A percentile compares a stretch with the other conserved stretches of the same genome.
These are phyloP conservation scores for Fusarium humuli DNA, from an alignment of 2,329 filamentous ascomycete genomes.

Conservation along the genomic window DNA sequence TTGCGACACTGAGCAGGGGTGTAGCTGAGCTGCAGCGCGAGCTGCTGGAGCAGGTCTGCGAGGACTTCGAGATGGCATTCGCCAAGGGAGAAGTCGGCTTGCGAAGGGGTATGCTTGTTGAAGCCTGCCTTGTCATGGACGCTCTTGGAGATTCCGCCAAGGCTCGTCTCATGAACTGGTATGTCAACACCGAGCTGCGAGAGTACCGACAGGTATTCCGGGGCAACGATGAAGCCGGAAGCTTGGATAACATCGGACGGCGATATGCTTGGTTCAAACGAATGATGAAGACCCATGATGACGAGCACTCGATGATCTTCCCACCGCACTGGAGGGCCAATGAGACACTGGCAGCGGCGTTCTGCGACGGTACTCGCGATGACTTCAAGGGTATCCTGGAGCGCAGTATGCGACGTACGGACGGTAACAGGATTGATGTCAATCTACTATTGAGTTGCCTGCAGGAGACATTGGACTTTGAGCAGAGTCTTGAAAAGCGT, in stretches of 20 bases:
- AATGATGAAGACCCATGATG: conserved; percentile 94
- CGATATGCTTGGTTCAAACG: conserved; percentile 97
- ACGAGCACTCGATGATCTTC: conserved; percentile 90
- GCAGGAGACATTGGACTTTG: conserved; percentile 96
- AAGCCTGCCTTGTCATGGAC: conserved; percentile 95
- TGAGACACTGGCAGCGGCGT: conserved; percentile 88
- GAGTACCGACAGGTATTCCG: conserved; percentile 97
- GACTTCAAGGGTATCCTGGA: conserved; percentile 95
- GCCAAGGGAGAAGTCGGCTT: conserved; percentile 84
- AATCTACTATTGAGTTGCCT: conserved; percentile 88
- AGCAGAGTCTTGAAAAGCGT: conserved; percentile 87
- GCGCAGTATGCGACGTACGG: conserved; percentile 81
- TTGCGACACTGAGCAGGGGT: conserved; percentile 90
- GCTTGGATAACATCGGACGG: conserved; percentile 93
- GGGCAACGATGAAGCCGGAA: conserved; percentile 96
- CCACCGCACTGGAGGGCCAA: conserved; percentile 89
- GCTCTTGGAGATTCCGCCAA: conserved; percentile 89
- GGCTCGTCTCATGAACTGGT: conserved; percentile 89
- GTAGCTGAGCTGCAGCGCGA: conserved; percentile 94
- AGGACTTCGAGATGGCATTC: conserved; percentile 97
- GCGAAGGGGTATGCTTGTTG: conserved; percentile 77
- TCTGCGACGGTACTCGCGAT: conserved; percentile 94
- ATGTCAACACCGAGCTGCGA: conserved; percentile 94
- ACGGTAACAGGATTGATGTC: conserved; percentile 86
- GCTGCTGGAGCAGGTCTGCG: conserved; percentile 95